These are phyloP conservation scores for Yamadazyma spencermartinsiae DNA, from an alignment of 1,139 yeast species.

Conservation along the genomic window DNA sequence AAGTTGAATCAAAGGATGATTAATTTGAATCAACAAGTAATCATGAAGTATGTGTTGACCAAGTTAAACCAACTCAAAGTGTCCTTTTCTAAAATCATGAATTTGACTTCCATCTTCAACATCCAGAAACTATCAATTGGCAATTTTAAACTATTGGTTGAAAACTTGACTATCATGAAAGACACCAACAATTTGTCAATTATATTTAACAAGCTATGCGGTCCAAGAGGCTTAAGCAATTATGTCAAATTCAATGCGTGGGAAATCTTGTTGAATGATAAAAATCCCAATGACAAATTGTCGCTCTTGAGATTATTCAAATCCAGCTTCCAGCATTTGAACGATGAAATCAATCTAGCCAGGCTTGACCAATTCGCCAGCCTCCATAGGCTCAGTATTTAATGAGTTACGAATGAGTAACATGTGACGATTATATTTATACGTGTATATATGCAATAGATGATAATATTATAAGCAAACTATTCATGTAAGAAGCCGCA, in stretches of 20 bases:
- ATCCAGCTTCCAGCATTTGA: conserved; percentile 18
- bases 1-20: conserved; percentile 8
- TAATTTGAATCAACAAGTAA: conserved; percentile 13
- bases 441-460: conserved; percentile 3
- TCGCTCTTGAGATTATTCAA: conserved; percentile 20
- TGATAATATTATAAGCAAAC: too few species aligned
- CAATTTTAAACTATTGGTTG: conserved; percentile 27
- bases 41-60: conserved; percentile 11
- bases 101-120: conserved; percentile 23
- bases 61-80: conserved; percentile 8
- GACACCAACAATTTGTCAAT: conserved; percentile 28
- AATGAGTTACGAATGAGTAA: neutral
- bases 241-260: conserved; percentile 31
- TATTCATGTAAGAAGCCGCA: too few species aligned
- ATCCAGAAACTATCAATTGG: conserved; percentile 21
- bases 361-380: conserved; percentile 12
- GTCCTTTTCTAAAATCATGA: conserved; percentile 14
- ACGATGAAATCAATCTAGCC: conserved; percentile 20
- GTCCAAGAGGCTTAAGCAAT: conserved; percentile 14
- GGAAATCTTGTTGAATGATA: conserved; percentile 22
- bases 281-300: conserved; percentile 16
- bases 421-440: conserved; percentile 1
- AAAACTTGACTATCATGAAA: conserved; percentile 26
- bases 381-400: neutral
- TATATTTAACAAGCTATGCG: conserved; percentile 27